Evolutionary conservation across 1,284 basidiomycete species (phyloP), one percentile per base, ranked within the genome.

Genomic region (Inonotus obliquus): DNA sequence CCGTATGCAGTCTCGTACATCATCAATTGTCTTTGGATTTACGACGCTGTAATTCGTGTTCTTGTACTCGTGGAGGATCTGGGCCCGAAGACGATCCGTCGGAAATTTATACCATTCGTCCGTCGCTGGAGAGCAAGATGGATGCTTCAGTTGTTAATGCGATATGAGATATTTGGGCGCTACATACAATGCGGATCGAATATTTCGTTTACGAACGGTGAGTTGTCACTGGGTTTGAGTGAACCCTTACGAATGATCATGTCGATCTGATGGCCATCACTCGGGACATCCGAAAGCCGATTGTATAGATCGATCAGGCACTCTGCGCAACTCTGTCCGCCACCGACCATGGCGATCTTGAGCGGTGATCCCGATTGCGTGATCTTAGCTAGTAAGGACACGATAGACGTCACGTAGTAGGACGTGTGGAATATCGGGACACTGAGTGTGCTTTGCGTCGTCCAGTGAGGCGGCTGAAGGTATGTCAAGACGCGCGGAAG

Each of bases 31-130:
- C 32, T 73, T 68, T 47, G 79, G 77, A 65, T 81, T 84, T 17
- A 85, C 79, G 32, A 84, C 81, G 13, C 81, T 78, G 66, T 85
- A 85, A 68, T 85, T 85, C 10, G 83, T 83, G 41, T 71, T 70
- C 63, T 76, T 75, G 62, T 83, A 82, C 63, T 85, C 83, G 32
- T 70, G 69, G 2, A 79, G 69, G 23, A 76, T 69, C 48, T 69
- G 65, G 25, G 72, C 70, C 32, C 80, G 74, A 21, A 72, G 67
- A n/a, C 69, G 71, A 52, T 73, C 71, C 25, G 75, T 74, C 4
- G 73, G 69, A 14, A 78, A 66, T 32, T 71, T 70, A 68, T 75
- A 82, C 73, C 76, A 69, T 47, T 70, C 65, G 65, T 77, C 74
- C 29, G 77, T 77, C 17, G 75, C 80, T 81, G 61, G 21, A 17